Evolutionary conservation across 441 rosid genomes (phyloP), one percentile per base, ranked within the genome.

Genomic region (Pelargonium australe): DNA sequence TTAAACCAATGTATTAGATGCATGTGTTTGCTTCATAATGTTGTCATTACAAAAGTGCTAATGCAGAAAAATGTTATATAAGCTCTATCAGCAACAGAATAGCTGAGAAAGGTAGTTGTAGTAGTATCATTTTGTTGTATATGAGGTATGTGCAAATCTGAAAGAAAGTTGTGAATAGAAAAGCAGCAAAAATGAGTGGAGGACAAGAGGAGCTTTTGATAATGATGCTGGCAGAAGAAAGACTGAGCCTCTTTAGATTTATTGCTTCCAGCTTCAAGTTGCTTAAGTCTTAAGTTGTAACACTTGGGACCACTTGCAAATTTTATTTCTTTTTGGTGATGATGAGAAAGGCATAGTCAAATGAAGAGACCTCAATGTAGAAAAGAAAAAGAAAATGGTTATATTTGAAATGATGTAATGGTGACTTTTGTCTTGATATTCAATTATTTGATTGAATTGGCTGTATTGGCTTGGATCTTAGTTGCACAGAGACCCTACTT

Each of bases 101-200:
- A 17, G 61, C 7, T 13, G 12, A 5, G n/a, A n/a, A 20, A 44
- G 57, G 40, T 69, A 37, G 73, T 57, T 43, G 69, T 17, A 19
- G 62, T 37, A 47, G 31, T 45, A 23, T 1, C 6, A 51, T 17
- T 51, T n/a, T 51, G 58, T 13, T 13, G 58, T 51, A 5, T 51
- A 51, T 13, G 14, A 51, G 14, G 14, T 51, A 12, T 13, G 57
- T 51, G 14, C 7, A 51, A 17, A 51, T 51, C 58, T 51, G 58
- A 51, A 14, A 51, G 17, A 51, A 16, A 51, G 16, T 14, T 2
- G 17, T 55, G 61, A 55, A 55, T 14, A 55, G 25, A 55, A 14
- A 65, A 66, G 73, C 58, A 68, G 53, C 74, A 81, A 68, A 63
- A 41, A 63, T 0, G 61, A 55, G 61, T 55, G 61, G 61, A 55